Conservation (phyloP, 2,329 filamentous ascomycete species). For the Paraconiothyrium brasiliense region DNA sequence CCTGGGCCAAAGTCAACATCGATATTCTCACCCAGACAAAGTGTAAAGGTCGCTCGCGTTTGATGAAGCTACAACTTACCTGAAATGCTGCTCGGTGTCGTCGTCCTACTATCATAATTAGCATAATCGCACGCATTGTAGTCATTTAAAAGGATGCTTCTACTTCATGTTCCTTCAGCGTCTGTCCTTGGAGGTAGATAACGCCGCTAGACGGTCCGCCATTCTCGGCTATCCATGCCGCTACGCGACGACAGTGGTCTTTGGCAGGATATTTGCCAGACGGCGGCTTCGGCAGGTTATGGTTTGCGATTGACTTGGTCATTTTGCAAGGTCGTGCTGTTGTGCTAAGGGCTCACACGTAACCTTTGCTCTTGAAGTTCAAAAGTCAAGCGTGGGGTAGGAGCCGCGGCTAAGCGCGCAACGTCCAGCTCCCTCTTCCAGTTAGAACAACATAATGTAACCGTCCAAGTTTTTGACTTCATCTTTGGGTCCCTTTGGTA, state of each 20-base stretch:
- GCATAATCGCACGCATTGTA: neutral
- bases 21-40: neutral
- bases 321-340: neutral
- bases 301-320: neutral
- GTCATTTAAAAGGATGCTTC: slow-evolving; percentile 71
- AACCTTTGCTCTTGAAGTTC: neutral
- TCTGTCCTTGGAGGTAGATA: slow-evolving; percentile 85
- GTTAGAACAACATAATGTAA: neutral
- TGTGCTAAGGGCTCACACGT: neutral
- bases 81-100: neutral
- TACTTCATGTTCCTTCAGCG: slow-evolving; percentile 74
- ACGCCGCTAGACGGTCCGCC: slow-evolving; percentile 73
- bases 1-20: slow-evolving; percentile 51
- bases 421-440: neutral
- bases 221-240: slow-evolving; percentile 74
- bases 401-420: neutral
- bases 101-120: neutral
- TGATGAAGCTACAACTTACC: neutral
- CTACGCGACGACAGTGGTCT: slow-evolving; percentile 83
- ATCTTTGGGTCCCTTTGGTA: neutral
- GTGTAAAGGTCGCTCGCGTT: neutral
- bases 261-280: slow-evolving; percentile 80
- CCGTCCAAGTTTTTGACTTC: neutral
- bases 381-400: neutral
- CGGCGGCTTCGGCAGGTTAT: neutral